Evolutionary conservation across 2,329 filamentous ascomycete genomes (phyloP).

Genomic region (Apiospora phragmitis): DNA sequence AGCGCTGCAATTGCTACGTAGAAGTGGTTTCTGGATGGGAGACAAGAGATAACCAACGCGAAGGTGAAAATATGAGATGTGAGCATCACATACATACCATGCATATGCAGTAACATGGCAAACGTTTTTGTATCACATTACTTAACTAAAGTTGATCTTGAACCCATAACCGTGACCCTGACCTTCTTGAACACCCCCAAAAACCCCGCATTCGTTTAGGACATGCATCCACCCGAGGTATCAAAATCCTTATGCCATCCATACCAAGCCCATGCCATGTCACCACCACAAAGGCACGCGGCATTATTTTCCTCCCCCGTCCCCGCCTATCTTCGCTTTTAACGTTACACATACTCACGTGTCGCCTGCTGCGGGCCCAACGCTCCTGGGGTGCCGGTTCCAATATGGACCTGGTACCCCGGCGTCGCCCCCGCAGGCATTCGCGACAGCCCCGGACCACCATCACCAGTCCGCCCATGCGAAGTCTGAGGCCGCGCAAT

Average conservation of each 20-base stretch:
- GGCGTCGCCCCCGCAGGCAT: conserved; percentile 5
- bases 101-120: not conserved
- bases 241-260: not conserved
- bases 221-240: not conserved
- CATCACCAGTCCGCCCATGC: not conserved
- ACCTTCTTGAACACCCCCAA: not conserved
- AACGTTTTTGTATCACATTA: not conserved
- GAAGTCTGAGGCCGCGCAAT: not conserved
- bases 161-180: not conserved
- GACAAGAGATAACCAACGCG: not conserved
- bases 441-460: not conserved
- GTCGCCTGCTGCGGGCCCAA: conserved; percentile 12
- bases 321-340: not conserved
- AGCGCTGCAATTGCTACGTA: not conserved
- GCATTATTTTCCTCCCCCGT: not conserved
- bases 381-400: not conserved
- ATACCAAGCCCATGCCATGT: not conserved
- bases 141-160: not conserved
- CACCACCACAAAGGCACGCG: not conserved
- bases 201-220: not conserved
- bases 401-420: not conserved
- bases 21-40: not conserved
- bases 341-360: conserved; percentile 13
- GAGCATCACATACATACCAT: not conserved
- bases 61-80: not conserved